Percentiles rank a stretch among this genome's conserved stretches.
phyloP scores from a whole-genome alignment of 129 eudicot genomes.

The Arctium minus region DNA sequence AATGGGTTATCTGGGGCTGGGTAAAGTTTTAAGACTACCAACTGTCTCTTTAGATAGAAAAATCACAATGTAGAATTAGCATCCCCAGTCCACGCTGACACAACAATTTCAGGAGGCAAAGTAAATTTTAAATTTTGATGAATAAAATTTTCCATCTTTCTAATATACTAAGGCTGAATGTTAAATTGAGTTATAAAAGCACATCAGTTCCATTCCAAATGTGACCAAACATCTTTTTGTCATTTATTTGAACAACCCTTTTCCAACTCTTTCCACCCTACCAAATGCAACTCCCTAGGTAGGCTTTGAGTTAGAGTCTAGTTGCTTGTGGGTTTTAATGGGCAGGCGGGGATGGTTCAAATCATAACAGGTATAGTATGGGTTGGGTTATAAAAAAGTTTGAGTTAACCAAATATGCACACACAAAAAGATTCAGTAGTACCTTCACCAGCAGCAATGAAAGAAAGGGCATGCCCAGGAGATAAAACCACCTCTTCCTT shows the following conservation, averaged over 20 bases:
- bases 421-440: slow-evolving; percentile 17
- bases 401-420: slow-evolving; percentile 2
- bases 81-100: background rate
- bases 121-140: background rate
- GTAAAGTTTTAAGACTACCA: background rate
- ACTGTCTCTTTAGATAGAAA: background rate
- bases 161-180: background rate
- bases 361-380: too few species aligned
- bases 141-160: background rate
- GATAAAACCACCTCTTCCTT: slow-evolving; percentile 99
- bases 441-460: slow-evolving; percentile 99
- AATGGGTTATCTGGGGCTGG: background rate
- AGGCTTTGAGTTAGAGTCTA: too few species aligned
- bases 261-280: slow-evolving; percentile 1
- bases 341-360: too few species aligned
- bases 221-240: background rate
- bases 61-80: background rate
- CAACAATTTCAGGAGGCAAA: background rate
- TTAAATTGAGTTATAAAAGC: background rate
- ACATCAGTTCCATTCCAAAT: background rate
- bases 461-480: slow-evolving; percentile 98
- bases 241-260: background rate
- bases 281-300: background rate
- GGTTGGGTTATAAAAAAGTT: too few species aligned
- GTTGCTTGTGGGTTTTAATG: too few species aligned